These are phyloP conservation scores for Neurospora discreta DNA, from an alignment of 495 filamentous ascomycete species.

Conservation along the genomic window DNA sequence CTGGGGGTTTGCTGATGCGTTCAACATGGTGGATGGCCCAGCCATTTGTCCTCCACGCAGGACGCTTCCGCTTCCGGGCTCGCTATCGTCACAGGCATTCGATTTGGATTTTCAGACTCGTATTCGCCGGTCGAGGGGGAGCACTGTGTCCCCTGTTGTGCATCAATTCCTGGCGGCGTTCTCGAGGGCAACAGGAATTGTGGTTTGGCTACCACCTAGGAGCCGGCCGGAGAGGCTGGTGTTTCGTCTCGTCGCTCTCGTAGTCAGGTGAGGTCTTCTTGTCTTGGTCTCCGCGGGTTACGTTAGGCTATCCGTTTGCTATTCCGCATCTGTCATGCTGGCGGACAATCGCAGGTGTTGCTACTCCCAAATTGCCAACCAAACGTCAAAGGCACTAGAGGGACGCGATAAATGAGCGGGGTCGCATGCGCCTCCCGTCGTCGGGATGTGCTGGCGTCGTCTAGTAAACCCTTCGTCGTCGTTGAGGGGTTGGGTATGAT, in stretches of 20 bases:
- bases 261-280: not conserved
- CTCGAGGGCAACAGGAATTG: constrained; percentile 1
- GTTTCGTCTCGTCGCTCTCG: not conserved
- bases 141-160: not conserved
- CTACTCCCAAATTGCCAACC: not conserved
- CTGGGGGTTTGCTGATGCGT: constrained; percentile 60
- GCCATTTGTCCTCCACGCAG: constrained; percentile 39
- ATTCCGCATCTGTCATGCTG: not conserved
- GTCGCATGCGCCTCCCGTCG: not conserved
- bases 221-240: not conserved
- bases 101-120: constrained; percentile 1
- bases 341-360: not conserved
- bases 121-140: constrained; percentile 3
- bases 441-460: not conserved
- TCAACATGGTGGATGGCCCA: constrained; percentile 47
- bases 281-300: not conserved
- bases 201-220: constrained; percentile 1
- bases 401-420: not conserved
- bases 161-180: constrained; percentile 4
- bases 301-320: not conserved
- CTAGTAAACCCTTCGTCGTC: not conserved
- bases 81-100: constrained; percentile 11
- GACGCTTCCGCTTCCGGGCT: constrained; percentile 20
- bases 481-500: not conserved
- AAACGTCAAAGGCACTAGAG: not conserved